phyloP scores from a whole-genome alignment of 495 filamentous ascomycete genomes.

The Penicillium pulvis region DNA sequence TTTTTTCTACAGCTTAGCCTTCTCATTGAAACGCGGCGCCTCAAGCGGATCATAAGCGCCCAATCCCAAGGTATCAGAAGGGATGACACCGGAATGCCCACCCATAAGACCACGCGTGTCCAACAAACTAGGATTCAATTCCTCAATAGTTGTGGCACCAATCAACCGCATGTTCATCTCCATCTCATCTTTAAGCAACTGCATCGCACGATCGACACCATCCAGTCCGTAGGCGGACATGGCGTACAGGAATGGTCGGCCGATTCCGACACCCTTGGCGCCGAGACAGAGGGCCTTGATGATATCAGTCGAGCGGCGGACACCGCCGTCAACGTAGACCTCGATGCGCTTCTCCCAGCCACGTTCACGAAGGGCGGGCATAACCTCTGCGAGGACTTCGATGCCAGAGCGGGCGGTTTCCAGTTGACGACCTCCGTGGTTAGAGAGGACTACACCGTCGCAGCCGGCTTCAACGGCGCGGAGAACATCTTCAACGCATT shows the following conservation, averaged over 20 bases:
- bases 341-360: constrained; percentile 81
- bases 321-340: constrained; percentile 88
- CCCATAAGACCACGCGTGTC: constrained; percentile 70
- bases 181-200: constrained; percentile 98
- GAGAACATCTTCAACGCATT: constrained; percentile 92
- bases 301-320: constrained; percentile 85
- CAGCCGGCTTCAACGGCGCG: constrained; percentile 82
- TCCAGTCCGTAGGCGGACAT: constrained; percentile 78
- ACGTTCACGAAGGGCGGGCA: constrained; percentile 84
- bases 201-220: constrained; percentile 80
- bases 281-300: constrained; percentile 92
- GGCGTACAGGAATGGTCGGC: constrained; percentile 79
- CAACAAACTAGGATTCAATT: constrained; percentile 76
- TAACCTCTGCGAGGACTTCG: constrained; percentile 92
- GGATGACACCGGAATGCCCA: constrained; percentile 66
- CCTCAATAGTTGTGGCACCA: constrained; percentile 69
- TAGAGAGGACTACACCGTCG: constrained; percentile 87
- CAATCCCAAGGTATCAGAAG: constrained; percentile 68
- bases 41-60: constrained; percentile 67
- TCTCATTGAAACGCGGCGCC: constrained; percentile 59
- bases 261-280: constrained; percentile 84
- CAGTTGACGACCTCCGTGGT: constrained; percentile 86
- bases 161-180: constrained; percentile 98
- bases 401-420: constrained; percentile 97
- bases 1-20: constrained; percentile 52